phyloP scores from a whole-genome alignment of 2,329 filamentous ascomycete species.

The Colletotrichum higginsianum region DNA sequence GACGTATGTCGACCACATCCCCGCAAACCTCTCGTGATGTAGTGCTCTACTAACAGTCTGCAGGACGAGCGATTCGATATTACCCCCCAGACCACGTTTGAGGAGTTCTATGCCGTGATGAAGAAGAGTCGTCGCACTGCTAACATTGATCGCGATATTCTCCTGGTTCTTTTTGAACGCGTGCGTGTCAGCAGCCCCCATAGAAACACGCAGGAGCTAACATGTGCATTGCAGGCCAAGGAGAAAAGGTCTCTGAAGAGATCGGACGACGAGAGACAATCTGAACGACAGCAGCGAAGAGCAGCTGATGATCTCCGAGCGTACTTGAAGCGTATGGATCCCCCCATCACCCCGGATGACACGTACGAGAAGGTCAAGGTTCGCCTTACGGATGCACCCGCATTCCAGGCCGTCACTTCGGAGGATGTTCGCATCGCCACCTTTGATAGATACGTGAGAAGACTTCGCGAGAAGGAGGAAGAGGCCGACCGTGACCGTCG shows the following conservation, averaged over 20 bases:
- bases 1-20: constrained; percentile 72
- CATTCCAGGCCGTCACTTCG: constrained; percentile 85
- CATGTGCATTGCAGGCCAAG: constrained; percentile 71
- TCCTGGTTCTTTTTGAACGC: constrained; percentile 87
- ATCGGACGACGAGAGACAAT: constrained; percentile 86
- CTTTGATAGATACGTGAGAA: constrained; percentile 93
- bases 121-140: constrained; percentile 89
- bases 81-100: constrained; percentile 86
- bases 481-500: constrained; percentile 79
- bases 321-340: constrained; percentile 90
- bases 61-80: constrained; percentile 95
- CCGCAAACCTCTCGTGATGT: background rate
- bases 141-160: constrained; percentile 84
- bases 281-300: constrained; percentile 88
- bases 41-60: constrained; percentile 53
- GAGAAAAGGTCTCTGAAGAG: constrained; percentile 85
- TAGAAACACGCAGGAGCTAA: constrained; percentile 1
- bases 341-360: constrained; percentile 82
- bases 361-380: constrained; percentile 90
- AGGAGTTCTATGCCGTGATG: constrained; percentile 89
- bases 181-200: constrained; percentile 58
- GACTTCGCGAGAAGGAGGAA: constrained; percentile 92
- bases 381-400: constrained; percentile 84
- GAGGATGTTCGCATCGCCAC: constrained; percentile 87
- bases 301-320: constrained; percentile 88